Percentiles rank a stretch among this genome's conserved stretches.
These are phyloP conservation scores for Malassezia psittaci DNA, from an alignment of 1,284 basidiomycete genomes.

Conservation along the genomic window DNA sequence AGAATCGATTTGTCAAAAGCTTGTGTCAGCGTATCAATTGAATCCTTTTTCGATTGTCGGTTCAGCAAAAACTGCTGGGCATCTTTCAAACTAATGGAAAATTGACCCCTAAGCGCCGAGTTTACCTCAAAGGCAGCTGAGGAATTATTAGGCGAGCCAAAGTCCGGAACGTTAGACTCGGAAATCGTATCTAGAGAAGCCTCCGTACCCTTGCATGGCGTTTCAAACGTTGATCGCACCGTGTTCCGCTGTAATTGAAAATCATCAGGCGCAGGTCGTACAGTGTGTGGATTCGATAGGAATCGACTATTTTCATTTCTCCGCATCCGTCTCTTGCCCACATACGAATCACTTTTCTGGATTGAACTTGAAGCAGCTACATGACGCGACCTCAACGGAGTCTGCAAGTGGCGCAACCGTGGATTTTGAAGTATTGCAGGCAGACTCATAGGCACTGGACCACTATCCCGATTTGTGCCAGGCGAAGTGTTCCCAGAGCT, in stretches of 20 bases:
- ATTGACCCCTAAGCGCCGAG: constrained; percentile 26
- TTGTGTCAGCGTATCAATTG: background rate
- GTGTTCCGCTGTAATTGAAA: constrained; percentile 25
- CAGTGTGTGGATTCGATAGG: constrained; percentile 28
- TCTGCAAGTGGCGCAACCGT: constrained; percentile 1
- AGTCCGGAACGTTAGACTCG: background rate
- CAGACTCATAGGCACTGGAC: constrained; percentile 14
- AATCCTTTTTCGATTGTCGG: background rate
- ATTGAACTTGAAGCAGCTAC: background rate
- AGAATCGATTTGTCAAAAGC: background rate
- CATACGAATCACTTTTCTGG: background rate
- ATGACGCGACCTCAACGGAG: background rate
- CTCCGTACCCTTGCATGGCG: background rate
- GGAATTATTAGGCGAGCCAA: constrained; percentile 4
- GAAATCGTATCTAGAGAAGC: background rate
- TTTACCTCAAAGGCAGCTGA: constrained; percentile 18
- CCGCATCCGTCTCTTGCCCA: constrained; percentile 12
- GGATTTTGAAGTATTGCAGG: constrained; percentile 14
- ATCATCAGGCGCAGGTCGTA: constrained; percentile 25
- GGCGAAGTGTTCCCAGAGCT: background rate
- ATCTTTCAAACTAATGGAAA: constrained; percentile 25
- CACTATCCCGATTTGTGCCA: background rate
- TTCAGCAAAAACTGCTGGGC: constrained; percentile 26
- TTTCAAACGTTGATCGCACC: constrained; percentile 25
- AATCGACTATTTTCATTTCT: constrained; percentile 21